Evolutionary conservation across 371 early-diverging fungal species (phyloP).

Genomic region (Mortierella sp.): DNA sequence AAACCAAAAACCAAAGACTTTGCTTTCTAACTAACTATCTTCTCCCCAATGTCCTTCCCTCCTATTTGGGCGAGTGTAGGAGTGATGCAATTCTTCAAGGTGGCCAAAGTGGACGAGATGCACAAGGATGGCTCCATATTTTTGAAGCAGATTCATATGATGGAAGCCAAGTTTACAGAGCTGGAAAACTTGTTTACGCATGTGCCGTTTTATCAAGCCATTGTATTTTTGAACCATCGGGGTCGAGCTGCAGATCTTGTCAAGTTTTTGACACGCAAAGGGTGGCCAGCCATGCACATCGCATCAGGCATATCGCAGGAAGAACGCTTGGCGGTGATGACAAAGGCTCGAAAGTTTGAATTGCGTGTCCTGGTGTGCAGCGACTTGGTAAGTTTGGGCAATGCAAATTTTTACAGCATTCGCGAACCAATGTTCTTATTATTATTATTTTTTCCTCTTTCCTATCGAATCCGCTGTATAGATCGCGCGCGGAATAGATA

Average conservation of each 20-base stretch:
- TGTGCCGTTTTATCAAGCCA: slow-evolving; percentile 72
- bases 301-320: slow-evolving; percentile 63
- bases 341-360: slow-evolving; percentile 71
- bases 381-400: slow-evolving; percentile 64
- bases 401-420: neutral
- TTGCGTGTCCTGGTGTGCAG: slow-evolving; percentile 82
- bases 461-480: no score
- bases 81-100: slow-evolving; percentile 67
- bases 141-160: slow-evolving; percentile 42
- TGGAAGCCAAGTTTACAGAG: slow-evolving; percentile 64
- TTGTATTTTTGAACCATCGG: slow-evolving; percentile 71
- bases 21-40: no score
- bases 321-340: slow-evolving; percentile 72
- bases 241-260: slow-evolving; percentile 64
- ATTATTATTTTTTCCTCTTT: no score
- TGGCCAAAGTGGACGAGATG: slow-evolving; percentile 27
- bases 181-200: slow-evolving; percentile 60
- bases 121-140: slow-evolving; percentile 29
- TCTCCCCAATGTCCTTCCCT: neutral
- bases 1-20: no score
- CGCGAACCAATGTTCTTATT: neutral
- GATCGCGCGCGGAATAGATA: slow-evolving; percentile 74
- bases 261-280: slow-evolving; percentile 64
- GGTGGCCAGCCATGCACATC: slow-evolving; percentile 69
- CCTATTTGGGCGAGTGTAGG: slow-evolving; percentile 28